Conservation (phyloP, 2,329 filamentous ascomycete genomes). For the Zasmidium cellare region DNA sequence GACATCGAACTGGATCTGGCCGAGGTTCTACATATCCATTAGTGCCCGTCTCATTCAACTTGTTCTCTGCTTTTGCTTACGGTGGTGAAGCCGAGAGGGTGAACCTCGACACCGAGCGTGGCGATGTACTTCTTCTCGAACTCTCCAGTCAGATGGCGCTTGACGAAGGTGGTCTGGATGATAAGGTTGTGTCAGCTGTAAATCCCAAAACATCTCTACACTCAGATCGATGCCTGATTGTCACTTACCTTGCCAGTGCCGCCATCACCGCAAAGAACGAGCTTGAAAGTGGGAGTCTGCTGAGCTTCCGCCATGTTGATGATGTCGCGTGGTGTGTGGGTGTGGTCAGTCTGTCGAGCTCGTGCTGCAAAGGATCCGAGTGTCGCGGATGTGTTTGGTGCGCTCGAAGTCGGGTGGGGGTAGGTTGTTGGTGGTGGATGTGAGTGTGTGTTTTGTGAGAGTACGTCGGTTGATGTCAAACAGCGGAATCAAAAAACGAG, state of each 20-base stretch:
- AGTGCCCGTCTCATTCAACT: constrained; percentile 12
- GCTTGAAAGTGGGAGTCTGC: constrained; percentile 85
- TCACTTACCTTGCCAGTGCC: constrained; percentile 94
- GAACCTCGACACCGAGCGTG: constrained; percentile 98
- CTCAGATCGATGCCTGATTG: neutral
- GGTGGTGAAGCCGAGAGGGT: constrained; percentile 96
- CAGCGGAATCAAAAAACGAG: too few species aligned
- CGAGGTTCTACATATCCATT: constrained; percentile 68
- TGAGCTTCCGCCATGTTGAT: constrained; percentile 12
- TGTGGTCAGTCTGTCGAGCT: neutral
- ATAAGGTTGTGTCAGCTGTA: constrained; percentile 16
- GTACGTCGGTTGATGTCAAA: too few species aligned
- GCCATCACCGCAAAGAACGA: constrained; percentile 98
- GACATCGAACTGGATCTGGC: constrained; percentile 96
- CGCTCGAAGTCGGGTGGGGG: neutral
- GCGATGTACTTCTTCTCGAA: constrained; percentile 99
- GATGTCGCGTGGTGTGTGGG: constrained; percentile 6
- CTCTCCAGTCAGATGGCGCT: constrained; percentile 99
- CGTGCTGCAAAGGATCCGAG: neutral
- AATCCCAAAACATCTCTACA: constrained; percentile 7
- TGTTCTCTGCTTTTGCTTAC: constrained; percentile 58
- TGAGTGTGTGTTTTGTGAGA: neutral
- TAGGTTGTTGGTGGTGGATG: neutral
- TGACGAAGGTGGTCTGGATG: constrained; percentile 95
- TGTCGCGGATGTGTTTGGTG: neutral